Conservation (phyloP, 2,329 filamentous ascomycete genomes). For the Aspergillus quadricinctus region DNA sequence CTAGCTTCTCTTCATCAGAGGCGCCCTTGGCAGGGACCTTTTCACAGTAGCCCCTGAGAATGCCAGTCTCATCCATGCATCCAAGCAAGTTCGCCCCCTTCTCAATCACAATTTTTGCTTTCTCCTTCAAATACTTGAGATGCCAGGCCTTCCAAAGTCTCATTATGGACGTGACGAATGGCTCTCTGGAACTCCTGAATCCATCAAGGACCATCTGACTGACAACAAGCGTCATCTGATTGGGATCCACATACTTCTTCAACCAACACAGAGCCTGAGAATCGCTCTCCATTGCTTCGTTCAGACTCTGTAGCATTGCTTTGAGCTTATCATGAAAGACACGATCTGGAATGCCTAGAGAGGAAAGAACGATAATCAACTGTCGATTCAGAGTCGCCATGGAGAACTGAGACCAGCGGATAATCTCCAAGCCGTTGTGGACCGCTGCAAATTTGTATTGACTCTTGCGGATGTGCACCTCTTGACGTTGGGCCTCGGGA, state of each 20-base stretch:
- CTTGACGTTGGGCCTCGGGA: constrained; percentile 59
- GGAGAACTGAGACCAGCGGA: constrained; percentile 71
- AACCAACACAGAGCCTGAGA: constrained; percentile 63
- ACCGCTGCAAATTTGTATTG: constrained; percentile 79
- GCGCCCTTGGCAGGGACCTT: constrained; percentile 33
- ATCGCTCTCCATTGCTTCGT: constrained; percentile 65
- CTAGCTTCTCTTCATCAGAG: constrained; percentile 41
- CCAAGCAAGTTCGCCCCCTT: constrained; percentile 84
- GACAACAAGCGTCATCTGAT: constrained; percentile 70
- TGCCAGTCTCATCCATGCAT: constrained; percentile 78
- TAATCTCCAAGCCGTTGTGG: constrained; percentile 75
- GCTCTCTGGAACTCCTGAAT: constrained; percentile 71
- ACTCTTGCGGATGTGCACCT: constrained; percentile 75
- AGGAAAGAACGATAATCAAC: constrained; percentile 77
- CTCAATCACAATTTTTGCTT: constrained; percentile 77
- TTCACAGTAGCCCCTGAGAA: constrained; percentile 66
- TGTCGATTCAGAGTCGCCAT: constrained; percentile 83
- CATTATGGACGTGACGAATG: constrained; percentile 75
- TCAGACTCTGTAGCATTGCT: constrained; percentile 63
- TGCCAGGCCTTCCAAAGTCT: constrained; percentile 85
- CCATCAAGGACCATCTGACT: constrained; percentile 73
- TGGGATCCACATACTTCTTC: constrained; percentile 74
- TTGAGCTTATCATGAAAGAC: constrained; percentile 66
- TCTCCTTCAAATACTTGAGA: constrained; percentile 86
- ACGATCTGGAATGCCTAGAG: constrained; percentile 64